A percentile compares a stretch with the other conserved stretches of the same genome.
These are phyloP conservation scores for Saccharomycopsis microspora DNA, from an alignment of 805 yeast genomes.

Conservation along the genomic window DNA sequence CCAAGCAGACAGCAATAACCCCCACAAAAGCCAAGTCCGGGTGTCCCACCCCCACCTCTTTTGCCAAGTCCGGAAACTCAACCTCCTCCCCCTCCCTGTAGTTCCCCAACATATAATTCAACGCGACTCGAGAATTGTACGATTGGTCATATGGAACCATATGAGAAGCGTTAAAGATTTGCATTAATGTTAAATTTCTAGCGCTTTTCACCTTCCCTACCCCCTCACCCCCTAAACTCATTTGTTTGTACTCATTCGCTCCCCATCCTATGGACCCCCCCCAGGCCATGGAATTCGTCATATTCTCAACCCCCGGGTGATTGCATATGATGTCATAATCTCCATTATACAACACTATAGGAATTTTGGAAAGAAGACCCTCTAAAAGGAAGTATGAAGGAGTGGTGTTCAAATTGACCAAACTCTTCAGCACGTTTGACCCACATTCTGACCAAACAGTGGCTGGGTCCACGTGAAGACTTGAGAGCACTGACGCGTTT, in stretches of 20 bases:
- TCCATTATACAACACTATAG: slow-evolving; percentile 76
- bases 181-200: slow-evolving; percentile 52
- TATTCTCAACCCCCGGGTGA: slow-evolving; percentile 55
- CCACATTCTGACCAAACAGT: slow-evolving; percentile 73
- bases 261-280: slow-evolving; percentile 29
- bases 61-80: background rate
- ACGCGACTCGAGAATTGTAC: slow-evolving; percentile 42
- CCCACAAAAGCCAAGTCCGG: background rate
- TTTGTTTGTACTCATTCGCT: slow-evolving; percentile 29
- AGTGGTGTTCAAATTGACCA: slow-evolving; percentile 39
- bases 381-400: slow-evolving; percentile 64
- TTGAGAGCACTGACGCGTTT: slow-evolving; percentile 32
- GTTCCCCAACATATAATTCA: slow-evolving; percentile 30
- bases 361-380: slow-evolving; percentile 40
- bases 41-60: background rate
- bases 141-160: slow-evolving; percentile 74
- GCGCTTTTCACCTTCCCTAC: slow-evolving; percentile 35
- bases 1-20: background rate
- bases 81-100: background rate
- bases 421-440: slow-evolving; percentile 35
- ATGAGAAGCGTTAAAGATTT: slow-evolving; percentile 55
- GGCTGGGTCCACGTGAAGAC: slow-evolving; percentile 37
- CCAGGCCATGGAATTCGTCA: slow-evolving; percentile 56
- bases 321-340: slow-evolving; percentile 86
- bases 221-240: slow-evolving; percentile 15